Base-by-base conservation (phyloP, 2,329 filamentous ascomycete species). In the Alternaria gaisen region DNA sequence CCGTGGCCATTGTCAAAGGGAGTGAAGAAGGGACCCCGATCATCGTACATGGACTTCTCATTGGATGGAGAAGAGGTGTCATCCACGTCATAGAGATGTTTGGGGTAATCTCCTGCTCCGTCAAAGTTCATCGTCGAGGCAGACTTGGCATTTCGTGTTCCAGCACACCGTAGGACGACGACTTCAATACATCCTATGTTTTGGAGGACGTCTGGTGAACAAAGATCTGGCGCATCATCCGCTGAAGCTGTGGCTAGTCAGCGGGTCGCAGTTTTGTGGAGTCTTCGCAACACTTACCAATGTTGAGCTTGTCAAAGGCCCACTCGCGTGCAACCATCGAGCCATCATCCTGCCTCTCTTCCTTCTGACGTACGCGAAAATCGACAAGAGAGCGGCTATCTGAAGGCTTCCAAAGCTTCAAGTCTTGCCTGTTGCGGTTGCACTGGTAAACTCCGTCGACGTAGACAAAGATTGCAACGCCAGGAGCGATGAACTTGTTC, bases 371-470 rank as follows among this genome's bases (percentile, higher is more conserved):
- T 4, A 87, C 75, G 8, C 77, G 72, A 54, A 87, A 83, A 56
- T 85, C 80, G 20, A 85, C 73, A 43, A 83, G 70, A 24, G 78
- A 69, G 14, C 66, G 69, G 28, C 64, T 76, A 48, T 77, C 71
- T 6, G 70, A 69, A 26, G 67, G 65, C 20, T 72, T 69, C 9
- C 66, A 61, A 12, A 72, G 70, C 54, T 77, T 72, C 32, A 86
- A 65, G 36, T 80, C 73, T 40, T 79, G 76, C 40, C 81, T 77
- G 70, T 85, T 85, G 58, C 85, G 83, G 61, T 87, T 87, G 73
- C 83, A 85, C 67, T 87, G 85, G 62, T 87, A 87, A 6, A 83
- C 73, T 18, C 85, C 85, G 65, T 87, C 85, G 41, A 87, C 85
- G 75, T 82, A 87, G 26, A 87, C 84, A 61, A 84, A 84, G 72